phyloP scores from a whole-genome alignment of 2,329 filamentous ascomycete species.

The Aspergillus quadricinctus region DNA sequence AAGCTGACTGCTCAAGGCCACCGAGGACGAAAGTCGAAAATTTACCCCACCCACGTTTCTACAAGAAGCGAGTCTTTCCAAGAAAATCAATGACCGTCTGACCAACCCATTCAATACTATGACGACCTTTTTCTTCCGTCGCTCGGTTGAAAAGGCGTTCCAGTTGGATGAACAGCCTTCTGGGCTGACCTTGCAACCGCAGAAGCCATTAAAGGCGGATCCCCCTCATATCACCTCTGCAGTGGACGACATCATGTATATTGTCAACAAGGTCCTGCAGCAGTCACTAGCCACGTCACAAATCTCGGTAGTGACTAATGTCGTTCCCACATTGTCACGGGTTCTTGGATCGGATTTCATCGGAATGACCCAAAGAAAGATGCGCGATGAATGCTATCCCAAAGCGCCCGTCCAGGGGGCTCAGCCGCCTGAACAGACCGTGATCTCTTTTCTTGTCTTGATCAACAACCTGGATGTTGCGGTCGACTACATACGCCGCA shows the following conservation, averaged over 20 bases:
- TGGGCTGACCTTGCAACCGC: slow-evolving; percentile 72
- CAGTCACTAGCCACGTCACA: slow-evolving; percentile 84
- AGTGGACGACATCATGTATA: slow-evolving; percentile 99
- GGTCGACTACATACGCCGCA: slow-evolving; percentile 84
- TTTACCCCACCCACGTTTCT: slow-evolving; percentile 70
- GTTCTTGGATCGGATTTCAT: slow-evolving; percentile 88
- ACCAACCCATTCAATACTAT: slow-evolving; percentile 81
- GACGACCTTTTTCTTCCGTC: slow-evolving; percentile 93
- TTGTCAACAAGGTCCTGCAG: slow-evolving; percentile 86
- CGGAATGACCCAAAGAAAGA: slow-evolving; percentile 94
- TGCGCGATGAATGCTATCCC: slow-evolving; percentile 93
- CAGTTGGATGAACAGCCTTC: slow-evolving; percentile 85
- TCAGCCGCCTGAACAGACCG: slow-evolving; percentile 79
- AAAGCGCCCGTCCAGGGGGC: slow-evolving; percentile 72
- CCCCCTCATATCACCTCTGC: slow-evolving; percentile 90
- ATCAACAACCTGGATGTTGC: slow-evolving; percentile 95
- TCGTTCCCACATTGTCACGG: slow-evolving; percentile 72
- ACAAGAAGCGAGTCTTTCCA: slow-evolving; percentile 70
- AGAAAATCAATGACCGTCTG: slow-evolving; percentile 72
- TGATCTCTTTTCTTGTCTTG: slow-evolving; percentile 83
- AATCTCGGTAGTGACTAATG: slow-evolving; percentile 68
- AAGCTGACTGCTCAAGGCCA: slow-evolving; percentile 26
- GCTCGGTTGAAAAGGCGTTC: slow-evolving; percentile 95
- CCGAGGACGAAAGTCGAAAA: slow-evolving; percentile 50
- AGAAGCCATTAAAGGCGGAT: slow-evolving; percentile 67